Conservation (phyloP, 257 asterid genomes). For the Ballota nigra region DNA sequence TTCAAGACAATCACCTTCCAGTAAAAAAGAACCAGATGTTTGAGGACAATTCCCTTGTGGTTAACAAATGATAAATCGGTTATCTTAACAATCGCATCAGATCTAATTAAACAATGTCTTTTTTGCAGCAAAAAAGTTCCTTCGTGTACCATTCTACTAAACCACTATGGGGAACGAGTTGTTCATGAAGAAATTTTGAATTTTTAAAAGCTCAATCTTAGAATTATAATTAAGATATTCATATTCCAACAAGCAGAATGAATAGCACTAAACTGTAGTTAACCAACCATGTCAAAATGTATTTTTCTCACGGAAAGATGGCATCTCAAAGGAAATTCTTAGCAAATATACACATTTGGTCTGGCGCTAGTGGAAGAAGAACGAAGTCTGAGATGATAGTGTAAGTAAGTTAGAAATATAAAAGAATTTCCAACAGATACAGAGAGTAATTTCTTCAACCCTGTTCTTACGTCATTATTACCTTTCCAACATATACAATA, state of each 20-base stretch:
- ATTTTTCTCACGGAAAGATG: not conserved
- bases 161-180: not conserved
- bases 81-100: not conserved
- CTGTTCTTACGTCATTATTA: too few relatives aligned
- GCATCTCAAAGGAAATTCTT: not conserved
- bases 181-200: not conserved
- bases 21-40: not conserved
- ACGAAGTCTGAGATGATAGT: not conserved
- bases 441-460: too few relatives aligned
- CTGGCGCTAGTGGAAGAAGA: not conserved
- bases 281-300: not conserved
- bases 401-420: not conserved
- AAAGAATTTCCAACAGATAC: too few relatives aligned
- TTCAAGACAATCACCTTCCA: not conserved
- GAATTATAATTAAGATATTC: not conserved
- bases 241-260: not conserved
- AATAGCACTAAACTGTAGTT: not conserved
- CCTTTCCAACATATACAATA: too few relatives aligned
- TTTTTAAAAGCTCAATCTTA: not conserved
- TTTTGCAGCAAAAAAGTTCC: not conserved
- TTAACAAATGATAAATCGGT: not conserved
- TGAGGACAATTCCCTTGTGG: not conserved
- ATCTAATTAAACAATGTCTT: not conserved
- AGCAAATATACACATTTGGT: not conserved
- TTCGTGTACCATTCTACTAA: not conserved